These are phyloP conservation scores for Candida ulmi DNA, from an alignment of 805 yeast genomes.

Conservation along the genomic window DNA sequence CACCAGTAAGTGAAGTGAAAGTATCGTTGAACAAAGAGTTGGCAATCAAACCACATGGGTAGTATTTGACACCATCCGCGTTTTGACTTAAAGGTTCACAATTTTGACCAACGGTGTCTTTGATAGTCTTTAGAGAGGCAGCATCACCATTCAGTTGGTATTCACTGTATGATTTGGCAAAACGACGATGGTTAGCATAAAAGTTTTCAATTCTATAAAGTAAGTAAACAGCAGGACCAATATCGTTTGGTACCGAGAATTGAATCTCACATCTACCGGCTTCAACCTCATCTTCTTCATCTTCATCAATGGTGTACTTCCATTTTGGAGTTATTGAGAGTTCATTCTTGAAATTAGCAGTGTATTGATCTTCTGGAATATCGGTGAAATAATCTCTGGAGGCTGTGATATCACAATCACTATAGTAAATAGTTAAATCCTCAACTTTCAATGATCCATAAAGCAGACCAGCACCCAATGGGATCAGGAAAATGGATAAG, in stretches of 20 bases:
- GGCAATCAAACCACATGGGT: constrained; percentile 84
- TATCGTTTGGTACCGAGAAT: constrained; percentile 65
- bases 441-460: constrained; percentile 68
- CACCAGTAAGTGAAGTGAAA: constrained; percentile 38
- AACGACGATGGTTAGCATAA: constrained; percentile 91
- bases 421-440: constrained; percentile 67
- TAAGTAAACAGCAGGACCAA: constrained; percentile 68
- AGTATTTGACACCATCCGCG: constrained; percentile 52
- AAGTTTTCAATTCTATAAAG: constrained; percentile 86
- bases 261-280: constrained; percentile 62
- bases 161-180: constrained; percentile 83
- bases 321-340: constrained; percentile 54
- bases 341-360: constrained; percentile 48
- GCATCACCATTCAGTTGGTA: constrained; percentile 77
- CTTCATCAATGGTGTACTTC: constrained; percentile 45
- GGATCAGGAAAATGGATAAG: constrained; percentile 78
- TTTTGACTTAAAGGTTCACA: constrained; percentile 63
- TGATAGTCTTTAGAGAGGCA: constrained; percentile 47
- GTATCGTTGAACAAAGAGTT: constrained; percentile 79
- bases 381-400: constrained; percentile 35
- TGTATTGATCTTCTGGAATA: constrained; percentile 54
- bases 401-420: constrained; percentile 58
- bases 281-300: constrained; percentile 40
- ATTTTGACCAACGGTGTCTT: constrained; percentile 40
- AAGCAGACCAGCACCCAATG: constrained; percentile 82